These are phyloP conservation scores for Cephaloascus albidus DNA, from an alignment of 805 yeast genomes.

Conservation along the genomic window DNA sequence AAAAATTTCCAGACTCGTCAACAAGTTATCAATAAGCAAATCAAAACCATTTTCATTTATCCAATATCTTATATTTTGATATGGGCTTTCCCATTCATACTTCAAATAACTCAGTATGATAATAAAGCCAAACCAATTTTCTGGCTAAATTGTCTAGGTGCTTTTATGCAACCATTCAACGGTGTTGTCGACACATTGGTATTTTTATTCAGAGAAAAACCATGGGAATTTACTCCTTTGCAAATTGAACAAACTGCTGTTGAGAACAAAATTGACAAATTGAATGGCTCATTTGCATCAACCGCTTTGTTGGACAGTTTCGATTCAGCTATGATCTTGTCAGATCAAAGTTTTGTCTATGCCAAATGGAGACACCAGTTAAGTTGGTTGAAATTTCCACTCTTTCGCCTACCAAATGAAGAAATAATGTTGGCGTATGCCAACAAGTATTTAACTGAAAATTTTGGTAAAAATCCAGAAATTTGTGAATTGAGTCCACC, in stretches of 20 bases:
- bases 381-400: constrained; percentile 28
- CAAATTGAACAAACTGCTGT: constrained; percentile 25
- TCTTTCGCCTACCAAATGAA: constrained; percentile 33
- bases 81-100: constrained; percentile 75
- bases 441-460: constrained; percentile 8
- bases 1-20: constrained; percentile 55
- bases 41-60: constrained; percentile 72
- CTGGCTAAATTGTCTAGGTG: constrained; percentile 61
- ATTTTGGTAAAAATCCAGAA: constrained; percentile 1
- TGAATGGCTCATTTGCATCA: not conserved
- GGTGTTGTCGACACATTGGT: constrained; percentile 73
- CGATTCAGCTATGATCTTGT: constrained; percentile 10
- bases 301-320: not conserved
- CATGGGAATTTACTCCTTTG: constrained; percentile 54
- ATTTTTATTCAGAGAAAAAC: constrained; percentile 67
- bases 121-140: constrained; percentile 38
- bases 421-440: constrained; percentile 15
- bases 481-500: not conserved
- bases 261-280: constrained; percentile 14
- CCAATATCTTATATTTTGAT: constrained; percentile 74
- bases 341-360: constrained; percentile 18
- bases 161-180: constrained; percentile 72
- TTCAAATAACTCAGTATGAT: constrained; percentile 50
- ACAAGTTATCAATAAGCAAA: constrained; percentile 61
- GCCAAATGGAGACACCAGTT: constrained; percentile 29